Evolutionary conservation across 345 rosid genomes (phyloP), one percentile per base, ranked within the genome.

Genomic region (Aegle marmelos): DNA sequence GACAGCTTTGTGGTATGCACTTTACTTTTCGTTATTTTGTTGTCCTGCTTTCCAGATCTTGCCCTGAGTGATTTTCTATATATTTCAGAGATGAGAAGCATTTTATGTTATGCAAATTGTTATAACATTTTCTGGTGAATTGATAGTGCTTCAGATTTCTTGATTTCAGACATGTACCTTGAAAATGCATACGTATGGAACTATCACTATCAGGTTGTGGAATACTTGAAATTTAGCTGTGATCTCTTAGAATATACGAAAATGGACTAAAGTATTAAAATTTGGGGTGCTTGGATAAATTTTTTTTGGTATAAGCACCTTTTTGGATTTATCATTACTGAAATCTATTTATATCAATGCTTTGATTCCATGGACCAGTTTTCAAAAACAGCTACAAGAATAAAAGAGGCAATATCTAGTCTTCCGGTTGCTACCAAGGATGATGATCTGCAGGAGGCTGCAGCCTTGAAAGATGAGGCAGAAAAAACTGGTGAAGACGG

Each of bases 1-100:
- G 99, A 96, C 85, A 96, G 95, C 90, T 96, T 96, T 78, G 86
- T 96, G 97, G 99, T 96, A 86, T 33, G 90, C 67, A 53, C 76
- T 66, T 78, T 25, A 74, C 63, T 72, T 70, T 73, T 54, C 37
- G 75, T 28, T 6, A 27, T 31, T 56, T 73, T 63, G 21, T 78
- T 56, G 48, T 60, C 17, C 24, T 10, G 24, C 37, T 50, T 66
- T 70, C 68, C 60, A 24, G 50, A 27, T 50, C 56, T 33, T 53
- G 33, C 54, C 69, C 64, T n/a, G 28, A 50, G 27, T 64, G n/a
- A 28, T 48, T 59, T 62, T 64, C 78, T 81, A 3, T 28, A 9
- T 34, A 66, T 76, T 41, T n/a, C 54, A 59, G 24, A 41, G 33
- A 25, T 22, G 34, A 70, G 53, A 28, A 19, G 33, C 10, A n/a